Base-by-base conservation (phyloP, 2,329 filamentous ascomycete species). In the Fusarium equiseti region DNA sequence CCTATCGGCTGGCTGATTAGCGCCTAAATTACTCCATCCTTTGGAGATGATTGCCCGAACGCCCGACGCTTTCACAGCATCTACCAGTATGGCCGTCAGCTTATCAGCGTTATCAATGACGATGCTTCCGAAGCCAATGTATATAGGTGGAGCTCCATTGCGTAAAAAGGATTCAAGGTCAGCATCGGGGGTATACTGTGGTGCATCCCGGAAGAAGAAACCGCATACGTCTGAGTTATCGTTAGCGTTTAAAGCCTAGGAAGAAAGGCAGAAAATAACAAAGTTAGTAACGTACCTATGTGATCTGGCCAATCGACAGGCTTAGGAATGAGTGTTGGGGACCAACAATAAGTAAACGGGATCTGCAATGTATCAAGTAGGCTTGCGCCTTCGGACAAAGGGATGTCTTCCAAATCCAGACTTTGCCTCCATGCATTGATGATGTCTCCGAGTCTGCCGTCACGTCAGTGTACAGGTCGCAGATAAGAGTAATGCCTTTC, bases 1-100 rank as follows among this genome's bases (percentile, higher is more conserved):
- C 5, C 45, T 16, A 5, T 55, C 27, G 2, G 20, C 42, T 3
- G 29, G 15, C 2, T 85, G 81, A 4, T 87, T 84, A 3, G 27
- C 52, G 10, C 52, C 52, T 3, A 57, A 32, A 10, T 57, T 50
- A 15, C 54, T 50, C 54, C 54, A 57, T 1, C 54, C 54, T 22
- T 32, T 16, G 2, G 54, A 57, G 5, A 57, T 26, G 5, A 57
- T 57, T 4, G 44, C 54, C 12, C 54, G 22, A 13, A 16, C 22
- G 1, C 54, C 54, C 2, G 32, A 22, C 3, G 32, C 44, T 10
- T 26, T 11, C 6, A 50, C 44, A 31, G 54, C 31, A 15, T 57
- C 54, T 3, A 48, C 10, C 8, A 57, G 50, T 11, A 20, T 57
- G 8, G 15, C 11, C 5, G 54, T 57, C 11, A 57, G 11, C n/a